A percentile compares a stretch with the other conserved stretches of the same genome.
Evolutionary conservation across 1,139 yeast genomes (phyloP).

Genomic region (Meyerozyma elateridarum): DNA sequence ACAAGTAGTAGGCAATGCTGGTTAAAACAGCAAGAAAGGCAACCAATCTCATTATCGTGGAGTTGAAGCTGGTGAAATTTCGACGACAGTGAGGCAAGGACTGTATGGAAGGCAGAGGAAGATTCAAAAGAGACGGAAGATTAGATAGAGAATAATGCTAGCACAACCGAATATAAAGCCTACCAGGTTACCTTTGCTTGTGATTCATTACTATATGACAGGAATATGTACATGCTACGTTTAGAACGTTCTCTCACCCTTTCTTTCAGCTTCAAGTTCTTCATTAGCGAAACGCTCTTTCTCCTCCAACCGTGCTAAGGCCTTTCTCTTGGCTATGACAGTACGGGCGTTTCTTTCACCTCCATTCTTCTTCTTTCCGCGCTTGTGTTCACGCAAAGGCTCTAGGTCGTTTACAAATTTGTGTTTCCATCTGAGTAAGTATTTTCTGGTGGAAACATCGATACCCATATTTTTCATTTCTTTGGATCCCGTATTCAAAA

Average conservation of each 20-base stretch:
- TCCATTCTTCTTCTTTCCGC: slow-evolving; percentile 77
- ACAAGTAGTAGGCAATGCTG: slow-evolving; percentile 17
- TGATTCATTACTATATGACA: neutral
- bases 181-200: no score
- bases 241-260: slow-evolving; percentile 14
- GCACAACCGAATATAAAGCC: neutral
- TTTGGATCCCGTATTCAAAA: slow-evolving; percentile 52
- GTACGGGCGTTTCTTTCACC: slow-evolving; percentile 82
- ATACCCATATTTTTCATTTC: slow-evolving; percentile 76
- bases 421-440: slow-evolving; percentile 49
- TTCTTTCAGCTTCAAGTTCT: slow-evolving; percentile 11
- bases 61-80: no score
- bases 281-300: slow-evolving; percentile 13
- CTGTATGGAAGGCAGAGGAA: slow-evolving; percentile 6
- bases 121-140: slow-evolving; percentile 6
- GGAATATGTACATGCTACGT: slow-evolving; percentile 6
- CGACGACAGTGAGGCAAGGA: neutral
- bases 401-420: slow-evolving; percentile 53
- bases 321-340: slow-evolving; percentile 62
- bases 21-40: slow-evolving; percentile 21
- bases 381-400: slow-evolving; percentile 52
- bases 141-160: neutral
- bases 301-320: slow-evolving; percentile 30
- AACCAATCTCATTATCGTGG: slow-evolving; percentile 26
- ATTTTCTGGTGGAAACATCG: slow-evolving; percentile 67